phyloP scores from a whole-genome alignment of 2,329 filamentous ascomycete genomes.

The Amauroascus verrucosus region DNA sequence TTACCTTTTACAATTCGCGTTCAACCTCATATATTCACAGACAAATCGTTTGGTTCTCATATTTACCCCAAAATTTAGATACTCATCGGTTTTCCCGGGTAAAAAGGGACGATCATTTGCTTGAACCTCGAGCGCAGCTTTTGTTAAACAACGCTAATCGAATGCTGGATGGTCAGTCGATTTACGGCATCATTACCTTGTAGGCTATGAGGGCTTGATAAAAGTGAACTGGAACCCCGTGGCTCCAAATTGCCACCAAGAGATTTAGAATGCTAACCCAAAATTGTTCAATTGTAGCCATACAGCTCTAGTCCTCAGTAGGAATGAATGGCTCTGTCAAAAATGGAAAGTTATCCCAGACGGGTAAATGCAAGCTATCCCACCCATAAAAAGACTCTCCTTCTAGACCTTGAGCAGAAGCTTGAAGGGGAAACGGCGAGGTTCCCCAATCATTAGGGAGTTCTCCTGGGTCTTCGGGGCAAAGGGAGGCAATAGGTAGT shows the following conservation, averaged over 20 bases:
- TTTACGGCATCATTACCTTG: too few relatives aligned
- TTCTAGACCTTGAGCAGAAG: slow-evolving; percentile 9
- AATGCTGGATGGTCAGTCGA: too few relatives aligned
- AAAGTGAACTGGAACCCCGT: not conserved
- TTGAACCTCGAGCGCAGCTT: too few relatives aligned
- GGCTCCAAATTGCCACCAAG: too few relatives aligned
- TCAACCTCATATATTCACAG: too few relatives aligned
- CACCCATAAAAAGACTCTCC: slow-evolving; percentile 21
- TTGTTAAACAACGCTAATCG: too few relatives aligned
- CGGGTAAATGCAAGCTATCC: slow-evolving; percentile 28
- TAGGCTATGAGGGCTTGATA: too few relatives aligned
- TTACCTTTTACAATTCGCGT: not conserved
- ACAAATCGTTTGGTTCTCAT: too few relatives aligned
- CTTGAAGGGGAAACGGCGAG: not conserved
- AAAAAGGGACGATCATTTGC: too few relatives aligned
- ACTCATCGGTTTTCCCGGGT: too few relatives aligned
- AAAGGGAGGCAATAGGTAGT: not conserved
- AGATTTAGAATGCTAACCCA: too few relatives aligned
- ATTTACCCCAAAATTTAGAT: too few relatives aligned
- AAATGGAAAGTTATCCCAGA: slow-evolving; percentile 32
- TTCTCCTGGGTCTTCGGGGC: not conserved
- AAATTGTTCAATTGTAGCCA: not conserved
- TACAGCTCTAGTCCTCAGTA: not conserved
- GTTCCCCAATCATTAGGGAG: not conserved
- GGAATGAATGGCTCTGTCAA: not conserved